Conservation (phyloP, 2,329 filamentous ascomycete genomes). For the Pyricularia grisea region DNA sequence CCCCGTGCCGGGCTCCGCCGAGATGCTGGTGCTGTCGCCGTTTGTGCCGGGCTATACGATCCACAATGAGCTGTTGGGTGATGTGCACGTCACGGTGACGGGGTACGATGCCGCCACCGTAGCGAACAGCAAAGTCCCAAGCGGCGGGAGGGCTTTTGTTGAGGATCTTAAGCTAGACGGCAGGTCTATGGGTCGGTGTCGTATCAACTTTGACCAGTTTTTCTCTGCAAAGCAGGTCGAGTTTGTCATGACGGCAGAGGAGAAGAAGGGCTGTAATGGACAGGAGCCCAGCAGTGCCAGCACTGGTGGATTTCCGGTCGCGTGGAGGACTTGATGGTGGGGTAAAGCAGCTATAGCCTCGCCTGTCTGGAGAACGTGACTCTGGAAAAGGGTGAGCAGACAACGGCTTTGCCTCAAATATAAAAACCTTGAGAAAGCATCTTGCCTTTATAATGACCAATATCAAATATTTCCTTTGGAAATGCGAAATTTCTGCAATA, state of each 20-base stretch:
- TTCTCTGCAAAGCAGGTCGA: neutral
- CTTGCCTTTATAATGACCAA: no score
- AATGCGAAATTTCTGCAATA: no score
- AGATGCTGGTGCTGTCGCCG: conserved; percentile 2
- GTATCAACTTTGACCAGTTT: neutral
- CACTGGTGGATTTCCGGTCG: neutral
- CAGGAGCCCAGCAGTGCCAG: neutral
- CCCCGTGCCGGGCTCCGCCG: neutral
- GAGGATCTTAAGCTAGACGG: neutral
- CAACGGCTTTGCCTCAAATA: no score
- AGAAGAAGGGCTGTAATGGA: neutral
- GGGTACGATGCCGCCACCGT: neutral
- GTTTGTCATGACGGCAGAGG: conserved; percentile 4
- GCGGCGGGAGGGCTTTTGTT: conserved; percentile 2
- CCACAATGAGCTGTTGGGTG: conserved; percentile 1
- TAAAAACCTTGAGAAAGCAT: no score
- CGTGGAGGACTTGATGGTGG: neutral
- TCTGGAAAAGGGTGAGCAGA: no score
- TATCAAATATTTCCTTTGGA: no score
- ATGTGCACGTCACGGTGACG: conserved; percentile 1
- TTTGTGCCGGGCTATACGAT: conserved; percentile 1
- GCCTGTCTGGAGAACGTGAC: no score
- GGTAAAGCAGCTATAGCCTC: neutral
- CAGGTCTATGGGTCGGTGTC: conserved; percentile 1
- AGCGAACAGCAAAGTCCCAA: conserved; percentile 4